phyloP scores from a whole-genome alignment of 495 filamentous ascomycete genomes.

The Usnea hakonensis region DNA sequence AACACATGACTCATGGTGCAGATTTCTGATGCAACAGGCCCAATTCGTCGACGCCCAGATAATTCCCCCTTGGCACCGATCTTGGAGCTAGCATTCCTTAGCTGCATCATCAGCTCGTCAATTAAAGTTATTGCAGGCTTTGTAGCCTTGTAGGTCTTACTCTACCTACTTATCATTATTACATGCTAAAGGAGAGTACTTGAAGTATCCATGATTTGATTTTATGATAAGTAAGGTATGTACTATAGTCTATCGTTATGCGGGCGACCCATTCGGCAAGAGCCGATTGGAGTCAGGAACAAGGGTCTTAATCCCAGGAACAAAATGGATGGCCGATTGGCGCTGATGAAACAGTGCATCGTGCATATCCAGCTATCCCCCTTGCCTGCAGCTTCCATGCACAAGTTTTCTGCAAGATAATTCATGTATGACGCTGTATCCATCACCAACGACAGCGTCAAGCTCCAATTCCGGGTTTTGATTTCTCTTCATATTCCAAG shows the following conservation, averaged over 20 bases:
- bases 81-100: background rate
- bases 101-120: background rate
- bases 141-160: too few relatives aligned
- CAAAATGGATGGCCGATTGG: background rate
- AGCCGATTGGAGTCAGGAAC: background rate
- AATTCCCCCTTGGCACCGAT: background rate
- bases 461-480: too few relatives aligned
- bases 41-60: background rate
- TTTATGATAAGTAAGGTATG: too few relatives aligned
- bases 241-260: background rate
- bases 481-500: too few relatives aligned
- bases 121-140: background rate
- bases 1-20: too few relatives aligned
- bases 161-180: too few relatives aligned
- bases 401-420: background rate
- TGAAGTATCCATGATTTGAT: too few relatives aligned
- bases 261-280: background rate
- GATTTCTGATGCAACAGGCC: background rate
- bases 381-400: too few relatives aligned
- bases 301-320: too few relatives aligned
- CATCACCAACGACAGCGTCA: background rate
- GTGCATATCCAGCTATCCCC: background rate
- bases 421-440: background rate
- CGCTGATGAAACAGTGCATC: background rate
- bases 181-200: too few relatives aligned